Base-by-base conservation (phyloP, 140 eudicot species). In the Anethum foeniculum region DNA sequence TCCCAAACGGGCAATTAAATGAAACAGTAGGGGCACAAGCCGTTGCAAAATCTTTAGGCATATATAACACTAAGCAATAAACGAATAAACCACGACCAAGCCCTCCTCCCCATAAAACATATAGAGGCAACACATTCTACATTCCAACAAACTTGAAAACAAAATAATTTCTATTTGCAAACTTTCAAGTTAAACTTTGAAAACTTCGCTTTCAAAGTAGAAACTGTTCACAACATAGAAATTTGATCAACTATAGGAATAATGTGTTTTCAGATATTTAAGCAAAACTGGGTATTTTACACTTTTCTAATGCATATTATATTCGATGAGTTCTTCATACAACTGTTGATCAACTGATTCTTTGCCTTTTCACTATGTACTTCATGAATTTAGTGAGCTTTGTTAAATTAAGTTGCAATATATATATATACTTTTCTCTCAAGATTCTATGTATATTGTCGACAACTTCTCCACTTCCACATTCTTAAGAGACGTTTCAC, bases 221-320 rank as follows among this genome's bases (percentile, higher is more conserved):
- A 78, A 74, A 44, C 30, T 16, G 41, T 6, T 71, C 43, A 25
- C 12, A 71, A 58, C 32, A 58, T 19, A 71, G 41, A 34, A 28
- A 38, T 36, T 21, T 12, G 2, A 28, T 76, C 5, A 76, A 48
- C 41, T 51, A 16, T 76, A 14, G 71, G 78, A 81, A 86, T 82
- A 62, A 38, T 36, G 46, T 41, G 77, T 85, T 81, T 19, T 13
- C n/a, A 52, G 81, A 68, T 67, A 75, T 80, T 82, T 77, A 85
- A 85, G 82, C 92, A 90, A 90, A 94, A 89, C 83, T 90, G 87
- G 82, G 84, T 67, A 88, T 87, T 89, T 80, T 91, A 91, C 97
- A 91, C 80, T 79, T 80, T 71, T 36, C 60, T 75, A 60, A 48
- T 39, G 81, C 72, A 76, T 38, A 72, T 58, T 84, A 86, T 89